Conservation (phyloP, 2,329 filamentous ascomycete genomes). For the Chaetothyriales sp. region DNA sequence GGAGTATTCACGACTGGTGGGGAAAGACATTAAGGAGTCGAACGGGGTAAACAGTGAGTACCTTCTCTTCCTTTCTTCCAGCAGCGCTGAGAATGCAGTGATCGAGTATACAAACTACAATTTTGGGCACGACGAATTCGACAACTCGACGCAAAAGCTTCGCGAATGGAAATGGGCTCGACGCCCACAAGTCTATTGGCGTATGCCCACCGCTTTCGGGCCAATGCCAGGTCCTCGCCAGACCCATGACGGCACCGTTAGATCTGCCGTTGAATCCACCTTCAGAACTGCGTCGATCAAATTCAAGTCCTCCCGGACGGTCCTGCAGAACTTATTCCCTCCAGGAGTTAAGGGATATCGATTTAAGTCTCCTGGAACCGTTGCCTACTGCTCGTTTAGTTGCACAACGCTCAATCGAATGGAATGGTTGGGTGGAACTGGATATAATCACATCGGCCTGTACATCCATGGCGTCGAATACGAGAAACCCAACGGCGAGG, state of each 20-base stretch:
- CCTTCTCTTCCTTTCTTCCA: not conserved
- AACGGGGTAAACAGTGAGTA: not conserved
- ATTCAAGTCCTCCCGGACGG: conserved; percentile 39
- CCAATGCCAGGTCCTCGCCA: conserved; percentile 36
- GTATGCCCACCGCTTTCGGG: conserved; percentile 35
- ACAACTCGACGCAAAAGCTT: conserved; percentile 39
- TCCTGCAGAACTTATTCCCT: conserved; percentile 38
- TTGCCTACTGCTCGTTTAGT: conserved; percentile 32
- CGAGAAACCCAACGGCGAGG: conserved; percentile 34
- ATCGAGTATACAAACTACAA: conserved; percentile 35
- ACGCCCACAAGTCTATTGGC: conserved; percentile 23
- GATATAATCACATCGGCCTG: conserved; percentile 46
- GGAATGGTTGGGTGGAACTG: conserved; percentile 47
- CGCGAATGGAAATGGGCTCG: conserved; percentile 37
- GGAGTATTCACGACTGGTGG: conserved; percentile 41
- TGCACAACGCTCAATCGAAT: conserved; percentile 37
- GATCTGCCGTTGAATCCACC: conserved; percentile 20
- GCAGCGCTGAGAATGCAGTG: conserved; percentile 21
- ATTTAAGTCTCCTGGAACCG: conserved; percentile 32
- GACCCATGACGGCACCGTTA: conserved; percentile 21
- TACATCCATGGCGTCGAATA: conserved; percentile 52
- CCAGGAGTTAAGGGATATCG: conserved; percentile 24
- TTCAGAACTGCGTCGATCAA: conserved; percentile 36
- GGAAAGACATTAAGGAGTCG: conserved; percentile 28
- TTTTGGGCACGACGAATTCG: conserved; percentile 46